Percentiles rank a stretch among this genome's conserved stretches.
phyloP scores from a whole-genome alignment of 129 eudicot species.

The Glebionis coronaria region DNA sequence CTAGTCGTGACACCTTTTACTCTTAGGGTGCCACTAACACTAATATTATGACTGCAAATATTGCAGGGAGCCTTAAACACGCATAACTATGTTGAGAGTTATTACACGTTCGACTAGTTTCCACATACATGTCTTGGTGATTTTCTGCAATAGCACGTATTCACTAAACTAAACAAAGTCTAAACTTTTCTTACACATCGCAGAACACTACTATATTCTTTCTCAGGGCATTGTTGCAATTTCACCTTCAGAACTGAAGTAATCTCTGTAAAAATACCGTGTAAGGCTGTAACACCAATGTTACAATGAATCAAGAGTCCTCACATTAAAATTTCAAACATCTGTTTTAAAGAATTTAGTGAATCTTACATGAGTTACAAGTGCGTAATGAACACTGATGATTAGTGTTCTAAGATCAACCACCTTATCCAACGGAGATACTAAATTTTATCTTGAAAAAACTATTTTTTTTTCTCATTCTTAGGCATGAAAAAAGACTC shows the following conservation, averaged over 20 bases:
- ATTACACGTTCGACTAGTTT: not conserved
- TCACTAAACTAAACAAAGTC: not conserved
- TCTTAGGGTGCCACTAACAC: slow-evolving; percentile 24
- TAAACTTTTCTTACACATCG: not conserved
- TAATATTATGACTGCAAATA: slow-evolving; percentile 65
- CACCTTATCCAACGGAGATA: slow-evolving; percentile 54
- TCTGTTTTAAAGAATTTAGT: not conserved
- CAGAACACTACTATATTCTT: not conserved
- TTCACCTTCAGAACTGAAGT: slow-evolving; percentile 70
- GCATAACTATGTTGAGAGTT: not conserved
- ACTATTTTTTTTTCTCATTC: not conserved
- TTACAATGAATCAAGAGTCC: slow-evolving; percentile 8
- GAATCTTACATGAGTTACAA: slow-evolving; percentile 72
- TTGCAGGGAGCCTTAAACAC: slow-evolving; percentile 53
- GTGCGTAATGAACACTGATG: slow-evolving; percentile 83
- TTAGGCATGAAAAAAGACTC: slow-evolving; percentile 8
- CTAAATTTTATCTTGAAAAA: slow-evolving; percentile 55
- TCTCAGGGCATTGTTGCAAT: not conserved
- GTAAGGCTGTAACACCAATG: slow-evolving; percentile 32
- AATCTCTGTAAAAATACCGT: slow-evolving; percentile 47
- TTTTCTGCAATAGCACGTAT: not conserved
- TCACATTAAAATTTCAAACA: no score
- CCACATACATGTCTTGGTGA: not conserved
- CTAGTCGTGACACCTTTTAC: no score
- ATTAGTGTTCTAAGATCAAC: slow-evolving; percentile 63